Percentiles rank a stretch among this genome's conserved stretches.
Evolutionary conservation across 2,329 filamentous ascomycete genomes (phyloP).

Genomic region (Zymoseptoria ardabiliae): DNA sequence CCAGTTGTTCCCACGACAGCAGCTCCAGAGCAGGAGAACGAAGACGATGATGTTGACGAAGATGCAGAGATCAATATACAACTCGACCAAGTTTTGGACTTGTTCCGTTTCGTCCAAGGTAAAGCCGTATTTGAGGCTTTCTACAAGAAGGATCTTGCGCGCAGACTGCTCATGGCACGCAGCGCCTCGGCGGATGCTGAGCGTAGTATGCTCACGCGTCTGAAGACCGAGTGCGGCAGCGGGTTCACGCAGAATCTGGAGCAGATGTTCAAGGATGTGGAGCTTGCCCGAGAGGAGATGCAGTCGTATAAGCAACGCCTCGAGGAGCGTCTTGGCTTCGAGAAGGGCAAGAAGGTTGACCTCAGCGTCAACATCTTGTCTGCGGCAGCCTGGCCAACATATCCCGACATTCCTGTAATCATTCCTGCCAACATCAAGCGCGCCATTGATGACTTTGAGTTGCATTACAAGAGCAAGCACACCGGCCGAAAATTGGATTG

Average conservation of each 20-base stretch:
- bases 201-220: slow-evolving; percentile 83
- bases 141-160: slow-evolving; percentile 95
- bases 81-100: slow-evolving; percentile 82
- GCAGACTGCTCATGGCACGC: slow-evolving; percentile 80
- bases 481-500: slow-evolving; percentile 78
- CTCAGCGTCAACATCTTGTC: slow-evolving; percentile 87
- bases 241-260: slow-evolving; percentile 96
- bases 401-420: slow-evolving; percentile 67
- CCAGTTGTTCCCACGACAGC: slow-evolving; percentile 45
- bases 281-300: slow-evolving; percentile 89
- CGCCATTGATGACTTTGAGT: slow-evolving; percentile 75
- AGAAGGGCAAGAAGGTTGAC: slow-evolving; percentile 55
- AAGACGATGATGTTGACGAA: slow-evolving; percentile 67
- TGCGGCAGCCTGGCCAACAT: slow-evolving; percentile 85
- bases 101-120: slow-evolving; percentile 94
- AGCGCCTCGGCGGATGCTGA: slow-evolving; percentile 94
- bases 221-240: slow-evolving; percentile 89
- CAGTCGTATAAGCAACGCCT: slow-evolving; percentile 68
- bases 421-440: slow-evolving; percentile 67
- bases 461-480: slow-evolving; percentile 83
- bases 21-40: slow-evolving; percentile 52
- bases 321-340: slow-evolving; percentile 42
- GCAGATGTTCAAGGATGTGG: slow-evolving; percentile 98
- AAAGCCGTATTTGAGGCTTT: slow-evolving; percentile 98
- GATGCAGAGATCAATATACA: slow-evolving; percentile 88